These are phyloP conservation scores for Hibiscus tridactylites DNA, from an alignment of 345 rosid genomes.

Conservation along the genomic window DNA sequence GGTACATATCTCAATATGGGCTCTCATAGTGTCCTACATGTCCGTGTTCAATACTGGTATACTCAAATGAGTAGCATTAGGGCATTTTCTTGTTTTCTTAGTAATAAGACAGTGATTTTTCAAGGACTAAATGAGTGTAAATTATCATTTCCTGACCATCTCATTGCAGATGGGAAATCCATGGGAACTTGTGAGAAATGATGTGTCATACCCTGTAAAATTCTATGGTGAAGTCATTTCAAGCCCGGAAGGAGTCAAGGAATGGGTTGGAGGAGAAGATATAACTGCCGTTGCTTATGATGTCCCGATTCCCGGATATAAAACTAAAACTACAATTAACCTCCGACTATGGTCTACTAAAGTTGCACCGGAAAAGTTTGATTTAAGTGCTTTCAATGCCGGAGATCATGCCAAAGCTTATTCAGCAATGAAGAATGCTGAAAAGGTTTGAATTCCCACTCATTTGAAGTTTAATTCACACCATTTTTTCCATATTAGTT, in stretches of 20 bases:
- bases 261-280: conserved; percentile 81
- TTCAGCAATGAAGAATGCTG: conserved; percentile 56
- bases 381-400: conserved; percentile 52
- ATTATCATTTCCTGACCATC: conserved; percentile 3
- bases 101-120: neutral
- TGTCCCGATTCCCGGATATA: conserved; percentile 77
- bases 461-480: neutral
- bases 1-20: neutral
- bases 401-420: conserved; percentile 68
- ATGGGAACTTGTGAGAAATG: conserved; percentile 73
- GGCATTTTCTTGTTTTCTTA: neutral
- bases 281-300: conserved; percentile 62
- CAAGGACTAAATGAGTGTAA: neutral
- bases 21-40: too few species aligned
- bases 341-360: conserved; percentile 74
- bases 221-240: conserved; percentile 66
- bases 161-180: conserved; percentile 66
- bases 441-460: conserved; percentile 40
- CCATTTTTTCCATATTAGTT: neutral
- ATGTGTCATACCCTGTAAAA: conserved; percentile 61
- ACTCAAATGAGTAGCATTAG: neutral
- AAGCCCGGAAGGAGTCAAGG: conserved; percentile 52
- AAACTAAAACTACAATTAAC: conserved; percentile 64
- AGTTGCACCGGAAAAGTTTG: conserved; percentile 54
- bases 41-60: too few species aligned